Evolutionary conservation across 164 flowering plant genomes (phyloP), one percentile per base, ranked within the genome.

Genomic region (Saururus chinensis): DNA sequence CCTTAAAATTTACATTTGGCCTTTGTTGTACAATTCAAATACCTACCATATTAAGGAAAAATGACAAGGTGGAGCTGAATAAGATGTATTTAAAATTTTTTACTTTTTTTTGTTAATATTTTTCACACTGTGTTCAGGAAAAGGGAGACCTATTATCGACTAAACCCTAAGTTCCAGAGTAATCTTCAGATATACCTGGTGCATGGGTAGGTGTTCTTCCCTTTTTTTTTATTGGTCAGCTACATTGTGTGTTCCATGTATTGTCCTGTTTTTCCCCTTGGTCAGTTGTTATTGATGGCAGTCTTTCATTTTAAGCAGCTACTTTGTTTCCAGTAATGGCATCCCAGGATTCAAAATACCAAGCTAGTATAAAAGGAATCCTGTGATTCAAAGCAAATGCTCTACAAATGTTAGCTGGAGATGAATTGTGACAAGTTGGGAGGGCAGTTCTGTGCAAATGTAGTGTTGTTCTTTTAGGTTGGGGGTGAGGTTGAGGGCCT

Each of bases 131-230:
- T 37, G 65, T 57, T 64, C 86, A 89, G 98, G 89, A 89, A 81
- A 69, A 89, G 66, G 69, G 92, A 84, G 72, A 74, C 67, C 63
- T 79, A 76, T 68, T 92, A 89, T 68, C 65, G 57, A 67, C 57
- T 92, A 64, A 89, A 87, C 69, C 80, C 84, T 40, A 82, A 80
- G 51, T 92, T 87, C 66, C 95, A 86, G 76, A 59, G 64, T 16
- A 92, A 85, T 68, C 92, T 92, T 54, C 92, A 72, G 76, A 82
- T 83, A 68, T 92, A 84, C 77, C 59, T 88, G 57, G 64, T 77
- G 42, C 59, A 77, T 66, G 98, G 98, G 98, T 92, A 68, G 76
- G 84, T 57, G 40, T 66, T 41, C 30, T 11, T 35, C 20, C 45
- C 9, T 37, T 58, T 9, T 56, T n/a, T 53, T 12, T 24, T 23